These are phyloP conservation scores for Hymenoscyphus scutula DNA, from an alignment of 2,329 filamentous ascomycete genomes.

Conservation along the genomic window DNA sequence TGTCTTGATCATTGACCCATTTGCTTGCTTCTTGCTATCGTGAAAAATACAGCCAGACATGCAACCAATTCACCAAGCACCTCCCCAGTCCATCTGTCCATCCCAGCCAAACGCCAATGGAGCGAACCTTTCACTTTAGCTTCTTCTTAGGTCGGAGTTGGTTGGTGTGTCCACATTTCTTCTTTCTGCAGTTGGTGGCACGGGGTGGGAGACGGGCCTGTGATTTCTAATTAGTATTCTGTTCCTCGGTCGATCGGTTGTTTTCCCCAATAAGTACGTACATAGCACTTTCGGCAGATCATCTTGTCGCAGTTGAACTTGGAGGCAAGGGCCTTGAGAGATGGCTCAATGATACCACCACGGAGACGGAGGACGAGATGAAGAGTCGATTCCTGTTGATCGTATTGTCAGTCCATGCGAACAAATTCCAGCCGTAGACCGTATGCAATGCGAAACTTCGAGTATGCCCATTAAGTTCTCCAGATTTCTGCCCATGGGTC, in stretches of 20 bases:
- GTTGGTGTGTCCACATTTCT: slow-evolving; percentile 99
- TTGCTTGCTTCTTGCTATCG: slow-evolving; percentile 28
- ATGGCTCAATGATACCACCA: slow-evolving; percentile 99
- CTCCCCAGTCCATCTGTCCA: slow-evolving; percentile 19
- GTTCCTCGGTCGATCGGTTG: background rate
- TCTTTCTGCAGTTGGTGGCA: slow-evolving; percentile 99
- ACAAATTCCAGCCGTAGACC: background rate
- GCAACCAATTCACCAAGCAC: slow-evolving; percentile 27
- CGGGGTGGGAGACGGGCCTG: slow-evolving; percentile 86
- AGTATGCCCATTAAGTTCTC: background rate
- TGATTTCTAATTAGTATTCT: slow-evolving; percentile 27
- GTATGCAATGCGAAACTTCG: background rate
- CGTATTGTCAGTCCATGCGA: slow-evolving; percentile 21
- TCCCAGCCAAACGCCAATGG: slow-evolving; percentile 33
- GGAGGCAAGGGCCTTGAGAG: slow-evolving; percentile 94
- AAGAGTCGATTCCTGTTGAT: slow-evolving; percentile 83
- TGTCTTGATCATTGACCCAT: slow-evolving; percentile 22
- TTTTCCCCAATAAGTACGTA: slow-evolving; percentile 51
- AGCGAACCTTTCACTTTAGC: slow-evolving; percentile 75
- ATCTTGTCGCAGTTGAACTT: slow-evolving; percentile 99
- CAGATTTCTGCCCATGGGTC: slow-evolving; percentile 24
- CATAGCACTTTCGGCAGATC: slow-evolving; percentile 99
- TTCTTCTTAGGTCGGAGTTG: slow-evolving; percentile 99
- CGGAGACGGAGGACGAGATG: slow-evolving; percentile 98
- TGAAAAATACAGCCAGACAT: slow-evolving; percentile 30